These are phyloP conservation scores for Pistacia integerrima DNA, from an alignment of 345 rosid species.

Conservation along the genomic window DNA sequence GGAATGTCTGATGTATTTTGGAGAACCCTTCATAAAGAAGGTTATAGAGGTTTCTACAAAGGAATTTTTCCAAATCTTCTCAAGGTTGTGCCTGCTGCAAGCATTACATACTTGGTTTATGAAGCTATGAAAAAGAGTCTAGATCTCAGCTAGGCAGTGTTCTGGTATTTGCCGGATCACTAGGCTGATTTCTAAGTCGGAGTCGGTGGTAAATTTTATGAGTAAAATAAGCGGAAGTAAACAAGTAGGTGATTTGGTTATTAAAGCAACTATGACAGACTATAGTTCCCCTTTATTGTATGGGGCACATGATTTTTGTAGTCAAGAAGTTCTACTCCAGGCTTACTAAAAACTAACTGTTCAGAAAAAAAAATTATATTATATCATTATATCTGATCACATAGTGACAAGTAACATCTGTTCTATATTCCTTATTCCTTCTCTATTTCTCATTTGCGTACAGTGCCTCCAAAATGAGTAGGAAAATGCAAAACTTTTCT, in stretches of 20 bases:
- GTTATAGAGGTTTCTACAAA: conserved; percentile 84
- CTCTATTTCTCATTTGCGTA: neutral
- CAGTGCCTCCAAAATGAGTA: neutral
- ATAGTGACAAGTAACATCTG: neutral
- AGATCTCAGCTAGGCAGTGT: conserved; percentile 43
- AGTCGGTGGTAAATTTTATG: conserved; percentile 21
- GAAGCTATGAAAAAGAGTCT: conserved; percentile 91
- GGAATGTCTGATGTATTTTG: conserved; percentile 85
- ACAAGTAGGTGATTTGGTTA: conserved; percentile 34
- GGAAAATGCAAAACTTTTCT: neutral
- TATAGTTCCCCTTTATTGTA: conserved; percentile 29
- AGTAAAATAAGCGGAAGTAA: conserved; percentile 25
- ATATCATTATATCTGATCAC: conserved; percentile 13
- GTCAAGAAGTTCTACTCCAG: conserved; percentile 28
- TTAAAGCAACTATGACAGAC: conserved; percentile 31
- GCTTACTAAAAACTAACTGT: conserved; percentile 25
- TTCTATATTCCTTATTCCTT: conserved; percentile 7
- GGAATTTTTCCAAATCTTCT: conserved; percentile 93
- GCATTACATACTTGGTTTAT: conserved; percentile 59
- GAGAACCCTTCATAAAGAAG: conserved; percentile 77
- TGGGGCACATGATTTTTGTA: conserved; percentile 39
- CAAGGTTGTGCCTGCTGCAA: conserved; percentile 62
- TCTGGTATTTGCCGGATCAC: neutral
- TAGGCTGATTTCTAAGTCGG: conserved; percentile 14
- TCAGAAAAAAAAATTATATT: conserved; percentile 19